Evolutionary conservation across 768 basidiomycete species (phyloP).

Genomic region (Boletus edulis): DNA sequence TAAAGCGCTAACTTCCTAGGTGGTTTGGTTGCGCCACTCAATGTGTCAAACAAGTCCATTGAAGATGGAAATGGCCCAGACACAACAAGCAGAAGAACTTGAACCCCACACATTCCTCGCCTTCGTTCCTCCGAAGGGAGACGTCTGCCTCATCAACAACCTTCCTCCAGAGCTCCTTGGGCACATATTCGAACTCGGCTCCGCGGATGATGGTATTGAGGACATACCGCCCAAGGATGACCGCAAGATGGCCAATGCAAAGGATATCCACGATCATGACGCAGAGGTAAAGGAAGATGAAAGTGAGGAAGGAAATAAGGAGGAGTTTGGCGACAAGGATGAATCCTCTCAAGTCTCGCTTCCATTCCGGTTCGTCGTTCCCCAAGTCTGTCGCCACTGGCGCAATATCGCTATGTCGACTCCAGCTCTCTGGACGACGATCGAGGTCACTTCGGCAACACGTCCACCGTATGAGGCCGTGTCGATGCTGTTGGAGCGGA

Average conservation of each 20-base stretch:
- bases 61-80: too few species aligned
- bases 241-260: too few species aligned
- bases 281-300: too few species aligned
- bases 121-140: not conserved
- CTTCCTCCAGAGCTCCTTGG: not conserved
- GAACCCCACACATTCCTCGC: not conserved
- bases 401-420: constrained; percentile 50
- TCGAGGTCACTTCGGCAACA: constrained; percentile 26
- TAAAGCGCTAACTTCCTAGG: too few species aligned
- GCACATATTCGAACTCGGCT: not conserved
- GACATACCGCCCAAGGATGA: not conserved
- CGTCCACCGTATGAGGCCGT: constrained; percentile 44
- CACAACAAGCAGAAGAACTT: too few species aligned
- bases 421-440: constrained; percentile 55
- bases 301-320: too few species aligned
- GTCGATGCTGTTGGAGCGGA: constrained; percentile 47
- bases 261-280: too few species aligned
- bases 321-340: too few species aligned
- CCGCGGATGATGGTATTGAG: not conserved
- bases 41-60: too few species aligned
- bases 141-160: not conserved
- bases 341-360: too few species aligned
- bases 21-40: too few species aligned
- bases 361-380: constrained; percentile 13
- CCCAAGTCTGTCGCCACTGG: constrained; percentile 49